Conservation (phyloP, 2,329 filamentous ascomycete genomes). For the Trichoderma sp. region DNA sequence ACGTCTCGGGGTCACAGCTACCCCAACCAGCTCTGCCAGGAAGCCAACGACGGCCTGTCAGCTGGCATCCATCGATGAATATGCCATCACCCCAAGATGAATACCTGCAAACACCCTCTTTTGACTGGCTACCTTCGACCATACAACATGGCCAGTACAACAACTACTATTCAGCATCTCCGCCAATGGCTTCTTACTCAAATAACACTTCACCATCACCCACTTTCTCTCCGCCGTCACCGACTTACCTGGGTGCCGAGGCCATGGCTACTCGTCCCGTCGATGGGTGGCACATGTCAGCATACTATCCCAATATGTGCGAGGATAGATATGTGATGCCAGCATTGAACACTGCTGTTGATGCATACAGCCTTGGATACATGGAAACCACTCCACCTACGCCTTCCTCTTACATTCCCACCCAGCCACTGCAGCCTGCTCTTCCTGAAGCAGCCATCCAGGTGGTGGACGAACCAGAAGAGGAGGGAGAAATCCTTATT, state of each 20-base stretch:
- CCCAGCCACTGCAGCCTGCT: conserved; percentile 47
- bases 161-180: conserved; percentile 40
- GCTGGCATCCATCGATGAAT: conserved; percentile 70
- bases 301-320: conserved; percentile 28
- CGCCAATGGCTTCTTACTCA: conserved; percentile 54
- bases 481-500: conserved; percentile 70
- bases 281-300: conserved; percentile 37
- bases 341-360: conserved; percentile 22
- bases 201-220: conserved; percentile 56
- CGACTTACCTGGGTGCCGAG: conserved; percentile 43
- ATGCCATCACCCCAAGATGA: conserved; percentile 39
- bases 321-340: conserved; percentile 27
- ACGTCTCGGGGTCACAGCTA: conserved; percentile 23
- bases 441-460: conserved; percentile 50
- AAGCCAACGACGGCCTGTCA: conserved; percentile 57
- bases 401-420: conserved; percentile 52
- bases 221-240: conserved; percentile 52
- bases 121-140: conserved; percentile 38
- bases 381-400: conserved; percentile 55
- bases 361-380: conserved; percentile 40
- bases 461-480: conserved; percentile 49
- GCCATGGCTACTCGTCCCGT: conserved; percentile 40
- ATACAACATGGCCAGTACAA: conserved; percentile 42
- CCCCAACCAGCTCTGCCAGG: conserved; percentile 11
- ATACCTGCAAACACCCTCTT: conserved; percentile 38